phyloP scores from a whole-genome alignment of 176 grass and related monocot species.

The Aegilops bicornis region DNA sequence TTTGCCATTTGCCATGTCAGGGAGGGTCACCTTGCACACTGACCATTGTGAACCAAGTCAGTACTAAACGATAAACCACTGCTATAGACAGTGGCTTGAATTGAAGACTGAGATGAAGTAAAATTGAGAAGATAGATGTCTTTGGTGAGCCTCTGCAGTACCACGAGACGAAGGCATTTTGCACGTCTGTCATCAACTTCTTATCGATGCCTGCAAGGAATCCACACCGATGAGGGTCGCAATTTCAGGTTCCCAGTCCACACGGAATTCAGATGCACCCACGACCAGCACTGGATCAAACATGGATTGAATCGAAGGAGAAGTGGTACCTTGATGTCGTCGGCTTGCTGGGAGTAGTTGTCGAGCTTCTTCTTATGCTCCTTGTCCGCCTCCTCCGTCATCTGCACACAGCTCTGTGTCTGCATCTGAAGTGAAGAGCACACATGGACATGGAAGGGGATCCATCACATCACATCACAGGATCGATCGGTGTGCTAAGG shows the following conservation, averaged over 20 bases:
- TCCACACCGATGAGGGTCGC: background rate
- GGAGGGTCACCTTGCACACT: constrained; percentile 56
- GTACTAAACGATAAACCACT: background rate
- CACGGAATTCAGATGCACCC: background rate
- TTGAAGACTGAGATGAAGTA: background rate
- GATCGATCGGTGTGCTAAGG: background rate
- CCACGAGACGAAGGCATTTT: no score
- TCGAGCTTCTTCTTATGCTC: constrained; percentile 48
- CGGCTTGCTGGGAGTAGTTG: constrained; percentile 27
- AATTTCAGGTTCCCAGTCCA: background rate
- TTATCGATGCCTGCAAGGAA: no score
- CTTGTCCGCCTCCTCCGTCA: constrained; percentile 46
- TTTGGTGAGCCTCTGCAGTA: constrained; percentile 1
- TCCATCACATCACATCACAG: background rate
- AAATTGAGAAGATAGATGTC: constrained; percentile 1
- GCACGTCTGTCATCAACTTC: no score
- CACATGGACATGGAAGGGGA: background rate
- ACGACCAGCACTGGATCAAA: background rate
- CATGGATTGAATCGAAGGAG: background rate
- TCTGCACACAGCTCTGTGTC: constrained; percentile 52
- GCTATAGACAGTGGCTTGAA: background rate
- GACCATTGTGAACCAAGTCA: background rate
- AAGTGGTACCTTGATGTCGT: constrained; percentile 39
- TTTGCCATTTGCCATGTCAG: constrained; percentile 29
- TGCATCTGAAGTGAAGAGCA: constrained; percentile 41